These are phyloP conservation scores for Lanmaoa pseudosensibilis DNA, from an alignment of 768 basidiomycete genomes.

Conservation along the genomic window DNA sequence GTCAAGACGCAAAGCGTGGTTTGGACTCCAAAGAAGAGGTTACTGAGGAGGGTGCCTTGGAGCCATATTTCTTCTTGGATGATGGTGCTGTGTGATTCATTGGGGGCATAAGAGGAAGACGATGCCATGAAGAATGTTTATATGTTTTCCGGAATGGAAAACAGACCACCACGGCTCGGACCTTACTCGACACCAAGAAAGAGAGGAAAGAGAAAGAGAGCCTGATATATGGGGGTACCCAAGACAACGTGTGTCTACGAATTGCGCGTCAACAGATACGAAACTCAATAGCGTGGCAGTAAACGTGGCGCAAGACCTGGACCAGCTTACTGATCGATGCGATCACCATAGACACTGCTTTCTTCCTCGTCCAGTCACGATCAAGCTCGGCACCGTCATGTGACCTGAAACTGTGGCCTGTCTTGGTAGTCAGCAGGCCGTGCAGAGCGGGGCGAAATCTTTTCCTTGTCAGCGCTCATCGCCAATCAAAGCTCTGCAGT, in stretches of 20 bases:
- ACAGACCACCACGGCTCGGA: neutral
- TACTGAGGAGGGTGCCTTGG: conserved; percentile 10
- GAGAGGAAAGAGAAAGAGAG: neutral
- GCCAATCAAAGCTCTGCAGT: too few species aligned
- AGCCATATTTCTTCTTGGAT: conserved; percentile 14
- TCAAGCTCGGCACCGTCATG: too few species aligned
- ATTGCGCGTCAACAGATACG: neutral
- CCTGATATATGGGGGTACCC: neutral
- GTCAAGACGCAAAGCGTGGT: conserved; percentile 1
- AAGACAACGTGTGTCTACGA: neutral
- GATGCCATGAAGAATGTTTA: neutral
- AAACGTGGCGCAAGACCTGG: too few species aligned
- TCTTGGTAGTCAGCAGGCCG: too few species aligned
- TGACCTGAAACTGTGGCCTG: too few species aligned
- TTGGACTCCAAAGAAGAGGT: conserved; percentile 13
- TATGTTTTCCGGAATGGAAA: neutral
- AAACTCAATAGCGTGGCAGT: too few species aligned
- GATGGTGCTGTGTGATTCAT: conserved; percentile 2
- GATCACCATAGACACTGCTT: too few species aligned
- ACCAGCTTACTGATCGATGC: too few species aligned
- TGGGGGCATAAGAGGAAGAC: neutral
- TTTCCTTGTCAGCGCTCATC: too few species aligned
- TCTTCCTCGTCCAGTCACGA: too few species aligned
- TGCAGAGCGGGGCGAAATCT: too few species aligned
- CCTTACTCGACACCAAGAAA: neutral